These are phyloP conservation scores for Fusarium pseudonygamai DNA, from an alignment of 2,329 filamentous ascomycete genomes.

Conservation along the genomic window DNA sequence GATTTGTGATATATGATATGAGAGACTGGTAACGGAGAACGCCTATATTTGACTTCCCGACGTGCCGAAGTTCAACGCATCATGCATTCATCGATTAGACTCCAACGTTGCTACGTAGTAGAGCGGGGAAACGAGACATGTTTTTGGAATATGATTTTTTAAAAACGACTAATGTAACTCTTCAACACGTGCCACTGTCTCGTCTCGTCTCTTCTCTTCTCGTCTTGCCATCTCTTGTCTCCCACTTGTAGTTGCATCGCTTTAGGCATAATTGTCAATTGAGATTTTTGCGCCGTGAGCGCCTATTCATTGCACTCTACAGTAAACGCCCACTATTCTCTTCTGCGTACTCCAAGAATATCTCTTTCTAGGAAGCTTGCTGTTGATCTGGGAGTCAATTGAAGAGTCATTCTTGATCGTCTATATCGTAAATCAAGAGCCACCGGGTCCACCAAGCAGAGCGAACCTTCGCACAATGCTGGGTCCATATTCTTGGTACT, in stretches of 20 bases:
- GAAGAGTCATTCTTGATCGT: conserved; percentile 27
- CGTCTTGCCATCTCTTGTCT: conserved; percentile 13
- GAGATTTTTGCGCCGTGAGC: conserved; percentile 36
- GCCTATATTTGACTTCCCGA: neutral
- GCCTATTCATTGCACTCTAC: conserved; percentile 28
- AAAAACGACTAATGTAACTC: conserved; percentile 34
- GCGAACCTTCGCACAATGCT: conserved; percentile 96
- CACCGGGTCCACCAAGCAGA: conserved; percentile 89
- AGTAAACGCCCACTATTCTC: neutral
- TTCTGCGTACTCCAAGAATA: conserved; percentile 1
- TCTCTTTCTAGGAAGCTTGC: neutral
- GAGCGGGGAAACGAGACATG: conserved; percentile 9
- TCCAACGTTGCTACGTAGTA: neutral
- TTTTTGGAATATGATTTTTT: conserved; percentile 27
- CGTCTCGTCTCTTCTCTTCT: conserved; percentile 6
- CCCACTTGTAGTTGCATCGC: conserved; percentile 31
- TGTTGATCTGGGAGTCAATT: conserved; percentile 12
- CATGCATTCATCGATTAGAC: conserved; percentile 1
- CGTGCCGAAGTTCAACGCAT: conserved; percentile 1
- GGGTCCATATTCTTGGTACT: conserved; percentile 96
- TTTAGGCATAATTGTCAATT: conserved; percentile 39
- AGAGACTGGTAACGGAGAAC: neutral
- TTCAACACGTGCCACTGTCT: conserved; percentile 28
- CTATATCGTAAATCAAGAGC: conserved; percentile 62
- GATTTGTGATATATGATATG: neutral